phyloP scores from a whole-genome alignment of 1,284 basidiomycete genomes.

The Irpex sp. region DNA sequence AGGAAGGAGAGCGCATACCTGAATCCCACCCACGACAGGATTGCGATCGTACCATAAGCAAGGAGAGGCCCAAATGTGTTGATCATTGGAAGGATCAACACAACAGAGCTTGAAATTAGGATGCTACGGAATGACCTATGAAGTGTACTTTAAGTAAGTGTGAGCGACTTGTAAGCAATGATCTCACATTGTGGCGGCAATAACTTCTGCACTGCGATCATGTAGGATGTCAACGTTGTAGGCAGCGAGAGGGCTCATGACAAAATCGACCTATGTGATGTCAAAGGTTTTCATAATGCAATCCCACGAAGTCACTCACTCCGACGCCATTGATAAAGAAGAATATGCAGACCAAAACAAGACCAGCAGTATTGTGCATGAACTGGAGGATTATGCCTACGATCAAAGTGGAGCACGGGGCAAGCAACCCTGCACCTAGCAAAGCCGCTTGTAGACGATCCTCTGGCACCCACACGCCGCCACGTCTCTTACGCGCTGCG shows the following conservation, averaged over 20 bases:
- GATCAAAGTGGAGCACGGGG: conserved; percentile 32
- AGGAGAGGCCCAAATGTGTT: conserved; percentile 48
- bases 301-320: conserved; percentile 30
- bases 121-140: conserved; percentile 40
- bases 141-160: background rate
- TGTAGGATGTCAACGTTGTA: conserved; percentile 58
- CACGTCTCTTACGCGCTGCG: conserved; percentile 38
- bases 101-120: conserved; percentile 34
- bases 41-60: conserved; percentile 45
- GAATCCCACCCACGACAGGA: conserved; percentile 41
- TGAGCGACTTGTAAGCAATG: conserved; percentile 1
- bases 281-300: conserved; percentile 15
- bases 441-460: conserved; percentile 49
- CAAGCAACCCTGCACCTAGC: conserved; percentile 38
- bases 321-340: conserved; percentile 50
- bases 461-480: conserved; percentile 48
- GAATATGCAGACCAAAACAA: conserved; percentile 37
- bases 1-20: conserved; percentile 28
- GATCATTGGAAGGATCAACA: conserved; percentile 48
- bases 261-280: conserved; percentile 33
- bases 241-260: conserved; percentile 48
- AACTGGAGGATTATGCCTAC: conserved; percentile 27
- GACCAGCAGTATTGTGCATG: conserved; percentile 33
- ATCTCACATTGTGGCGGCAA: conserved; percentile 38
- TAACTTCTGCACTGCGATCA: conserved; percentile 47